Conservation (phyloP, 768 basidiomycete species). For the Pleurotus citrinopileatus region DNA sequence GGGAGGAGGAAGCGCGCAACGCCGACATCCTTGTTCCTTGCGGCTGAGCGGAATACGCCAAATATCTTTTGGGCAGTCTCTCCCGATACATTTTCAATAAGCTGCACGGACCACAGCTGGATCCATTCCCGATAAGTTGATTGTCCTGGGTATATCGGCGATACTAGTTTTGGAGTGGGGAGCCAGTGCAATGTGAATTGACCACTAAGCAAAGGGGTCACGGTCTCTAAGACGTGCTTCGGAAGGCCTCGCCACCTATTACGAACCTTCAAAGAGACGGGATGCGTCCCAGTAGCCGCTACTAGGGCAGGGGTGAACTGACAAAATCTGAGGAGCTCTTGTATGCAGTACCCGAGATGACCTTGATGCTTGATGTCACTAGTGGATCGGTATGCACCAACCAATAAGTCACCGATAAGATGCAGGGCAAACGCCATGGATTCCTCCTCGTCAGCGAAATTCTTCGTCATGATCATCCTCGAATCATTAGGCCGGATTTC, state of each 20-base stretch:
- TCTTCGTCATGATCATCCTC: slow-evolving; percentile 70
- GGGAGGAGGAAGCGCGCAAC: slow-evolving; percentile 92
- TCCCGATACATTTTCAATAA: slow-evolving; percentile 67
- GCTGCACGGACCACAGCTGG: slow-evolving; percentile 80
- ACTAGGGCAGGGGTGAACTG: slow-evolving; percentile 80
- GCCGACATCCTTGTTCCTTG: slow-evolving; percentile 87
- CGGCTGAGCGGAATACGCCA: slow-evolving; percentile 69
- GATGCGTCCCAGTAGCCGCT: slow-evolving; percentile 36
- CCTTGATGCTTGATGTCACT: slow-evolving; percentile 93
- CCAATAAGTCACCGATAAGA: slow-evolving; percentile 81
- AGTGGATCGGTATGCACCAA: slow-evolving; percentile 87
- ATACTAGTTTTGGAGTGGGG: slow-evolving; percentile 34
- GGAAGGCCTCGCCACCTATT: slow-evolving; percentile 79
- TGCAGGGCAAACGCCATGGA: slow-evolving; percentile 78
- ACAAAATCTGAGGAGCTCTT: slow-evolving; percentile 86
- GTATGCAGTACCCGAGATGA: slow-evolving; percentile 86
- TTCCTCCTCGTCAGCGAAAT: slow-evolving; percentile 80
- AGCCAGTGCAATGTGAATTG: slow-evolving; percentile 55
- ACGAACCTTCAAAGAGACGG: slow-evolving; percentile 63
- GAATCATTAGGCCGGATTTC: slow-evolving; percentile 58
- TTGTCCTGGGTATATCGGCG: slow-evolving; percentile 78
- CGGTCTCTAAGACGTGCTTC: slow-evolving; percentile 80
- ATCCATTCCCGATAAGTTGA: slow-evolving; percentile 96
- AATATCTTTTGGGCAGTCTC: slow-evolving; percentile 67
- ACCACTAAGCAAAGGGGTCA: slow-evolving; percentile 78